phyloP scores from a whole-genome alignment of 768 basidiomycete species.

The Tulasnella sp. region DNA sequence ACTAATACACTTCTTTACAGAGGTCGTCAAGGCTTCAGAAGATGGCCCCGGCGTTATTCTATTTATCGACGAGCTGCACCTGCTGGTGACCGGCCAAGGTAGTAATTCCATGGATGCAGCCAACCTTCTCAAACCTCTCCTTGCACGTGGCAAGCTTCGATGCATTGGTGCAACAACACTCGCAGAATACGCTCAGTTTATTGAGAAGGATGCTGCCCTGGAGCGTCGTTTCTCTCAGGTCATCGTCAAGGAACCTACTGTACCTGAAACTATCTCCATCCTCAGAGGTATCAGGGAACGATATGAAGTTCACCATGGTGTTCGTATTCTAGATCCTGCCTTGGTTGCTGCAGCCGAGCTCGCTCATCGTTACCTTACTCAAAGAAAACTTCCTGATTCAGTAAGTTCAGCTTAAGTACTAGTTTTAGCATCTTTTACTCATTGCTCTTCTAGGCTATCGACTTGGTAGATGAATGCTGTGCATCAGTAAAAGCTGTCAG shows the following conservation, averaged over 20 bases:
- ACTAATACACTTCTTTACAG: constrained; percentile 25
- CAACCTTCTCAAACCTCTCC: constrained; percentile 82
- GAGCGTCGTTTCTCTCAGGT: constrained; percentile 92
- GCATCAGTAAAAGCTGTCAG: constrained; percentile 74
- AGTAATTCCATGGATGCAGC: constrained; percentile 27
- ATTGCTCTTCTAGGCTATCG: constrained; percentile 50
- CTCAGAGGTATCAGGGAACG: constrained; percentile 89
- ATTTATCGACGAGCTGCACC: constrained; percentile 90
- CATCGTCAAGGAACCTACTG: constrained; percentile 78
- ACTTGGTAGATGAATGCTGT: constrained; percentile 85
- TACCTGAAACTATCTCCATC: constrained; percentile 83
- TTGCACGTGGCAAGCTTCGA: constrained; percentile 67
- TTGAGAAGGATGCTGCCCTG: constrained; percentile 83
- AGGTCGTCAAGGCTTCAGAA: constrained; percentile 79
- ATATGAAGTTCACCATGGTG: constrained; percentile 86
- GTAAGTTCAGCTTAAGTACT: constrained; percentile 7
- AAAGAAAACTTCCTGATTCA: constrained; percentile 31
- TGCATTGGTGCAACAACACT: constrained; percentile 88
- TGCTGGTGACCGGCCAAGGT: constrained; percentile 68
- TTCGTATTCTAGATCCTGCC: constrained; percentile 76
- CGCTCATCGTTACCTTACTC: constrained; percentile 72
- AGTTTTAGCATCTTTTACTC: neutral
- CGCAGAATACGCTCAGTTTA: constrained; percentile 82
- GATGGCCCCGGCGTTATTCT: constrained; percentile 71
- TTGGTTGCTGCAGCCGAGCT: constrained; percentile 82